These are phyloP conservation scores for Aspergillus luchuensis DNA, from an alignment of 2,329 filamentous ascomycete genomes.

Conservation along the genomic window DNA sequence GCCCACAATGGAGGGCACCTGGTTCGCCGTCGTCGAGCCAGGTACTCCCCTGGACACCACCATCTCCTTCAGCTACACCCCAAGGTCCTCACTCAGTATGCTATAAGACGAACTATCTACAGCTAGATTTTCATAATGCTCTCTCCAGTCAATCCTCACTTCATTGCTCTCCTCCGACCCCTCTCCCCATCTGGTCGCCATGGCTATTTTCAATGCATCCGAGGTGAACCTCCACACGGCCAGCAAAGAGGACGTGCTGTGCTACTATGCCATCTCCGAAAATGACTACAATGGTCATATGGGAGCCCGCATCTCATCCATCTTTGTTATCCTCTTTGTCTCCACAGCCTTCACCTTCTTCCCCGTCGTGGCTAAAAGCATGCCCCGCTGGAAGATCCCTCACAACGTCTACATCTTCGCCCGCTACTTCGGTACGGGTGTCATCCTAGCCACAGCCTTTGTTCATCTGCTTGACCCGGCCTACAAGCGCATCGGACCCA, in stretches of 20 bases:
- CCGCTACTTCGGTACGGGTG: slow-evolving; percentile 18
- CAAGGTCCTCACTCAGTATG: not conserved
- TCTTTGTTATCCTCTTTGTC: slow-evolving; percentile 19
- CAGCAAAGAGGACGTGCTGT: slow-evolving; percentile 12
- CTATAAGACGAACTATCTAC: not conserved
- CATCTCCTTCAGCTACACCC: not conserved
- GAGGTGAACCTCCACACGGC: slow-evolving; percentile 13
- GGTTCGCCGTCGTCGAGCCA: not conserved
- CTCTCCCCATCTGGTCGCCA: not conserved
- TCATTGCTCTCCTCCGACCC: not conserved
- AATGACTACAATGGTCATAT: slow-evolving; percentile 19
- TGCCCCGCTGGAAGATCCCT: slow-evolving; percentile 13
- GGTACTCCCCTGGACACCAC: not conserved
- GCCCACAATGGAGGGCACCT: not conserved
- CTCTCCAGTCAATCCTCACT: not conserved
- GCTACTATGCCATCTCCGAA: slow-evolving; percentile 13
- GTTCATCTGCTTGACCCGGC: slow-evolving; percentile 19
- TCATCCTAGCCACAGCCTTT: slow-evolving; percentile 19
- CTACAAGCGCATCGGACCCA: slow-evolving; percentile 17
- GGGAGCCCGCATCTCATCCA: slow-evolving; percentile 16
- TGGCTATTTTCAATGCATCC: slow-evolving; percentile 11
- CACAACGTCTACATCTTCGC: slow-evolving; percentile 17
- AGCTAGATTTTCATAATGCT: not conserved
- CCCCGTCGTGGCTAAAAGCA: slow-evolving; percentile 13
- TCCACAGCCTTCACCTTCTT: slow-evolving; percentile 17